These are phyloP conservation scores for Fusarium pseudocircinatum DNA, from an alignment of 2,329 filamentous ascomycete genomes.

Conservation along the genomic window DNA sequence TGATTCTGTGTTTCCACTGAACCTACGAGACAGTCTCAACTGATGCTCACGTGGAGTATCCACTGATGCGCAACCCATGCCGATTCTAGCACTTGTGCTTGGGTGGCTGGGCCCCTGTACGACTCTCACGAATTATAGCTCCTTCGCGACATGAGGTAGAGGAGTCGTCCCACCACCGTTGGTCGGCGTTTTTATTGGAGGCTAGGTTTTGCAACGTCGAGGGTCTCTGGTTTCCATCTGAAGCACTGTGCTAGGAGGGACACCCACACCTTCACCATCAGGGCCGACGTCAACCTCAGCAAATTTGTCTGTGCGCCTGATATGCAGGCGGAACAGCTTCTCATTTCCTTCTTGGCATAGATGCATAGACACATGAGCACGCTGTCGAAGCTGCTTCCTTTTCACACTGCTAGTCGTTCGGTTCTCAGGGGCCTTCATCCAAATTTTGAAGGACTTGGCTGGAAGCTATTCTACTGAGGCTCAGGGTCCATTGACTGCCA, in stretches of 20 bases:
- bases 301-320: conserved; percentile 31
- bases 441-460: neutral
- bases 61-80: conserved; percentile 45
- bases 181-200: conserved; percentile 17
- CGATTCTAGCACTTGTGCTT: conserved; percentile 39
- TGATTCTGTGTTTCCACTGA: conserved; percentile 37
- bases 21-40: conserved; percentile 39
- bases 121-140: conserved; percentile 36
- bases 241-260: conserved; percentile 31
- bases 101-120: conserved; percentile 41
- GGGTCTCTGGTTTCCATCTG: conserved; percentile 21
- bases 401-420: neutral
- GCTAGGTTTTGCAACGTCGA: conserved; percentile 17
- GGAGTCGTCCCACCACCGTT: conserved; percentile 35
- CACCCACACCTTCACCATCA: conserved; percentile 33
- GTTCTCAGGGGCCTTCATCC: neutral
- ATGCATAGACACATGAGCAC: conserved; percentile 20
- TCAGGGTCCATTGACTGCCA: neutral
- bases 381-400: neutral
- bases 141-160: conserved; percentile 34
- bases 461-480: neutral
- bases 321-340: conserved; percentile 36
- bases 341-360: conserved; percentile 41
- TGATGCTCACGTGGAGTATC: conserved; percentile 45
- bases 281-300: conserved; percentile 31